These are phyloP conservation scores for Tetraselmis striata DNA, from an alignment of 139 green algal species.

Conservation along the genomic window DNA sequence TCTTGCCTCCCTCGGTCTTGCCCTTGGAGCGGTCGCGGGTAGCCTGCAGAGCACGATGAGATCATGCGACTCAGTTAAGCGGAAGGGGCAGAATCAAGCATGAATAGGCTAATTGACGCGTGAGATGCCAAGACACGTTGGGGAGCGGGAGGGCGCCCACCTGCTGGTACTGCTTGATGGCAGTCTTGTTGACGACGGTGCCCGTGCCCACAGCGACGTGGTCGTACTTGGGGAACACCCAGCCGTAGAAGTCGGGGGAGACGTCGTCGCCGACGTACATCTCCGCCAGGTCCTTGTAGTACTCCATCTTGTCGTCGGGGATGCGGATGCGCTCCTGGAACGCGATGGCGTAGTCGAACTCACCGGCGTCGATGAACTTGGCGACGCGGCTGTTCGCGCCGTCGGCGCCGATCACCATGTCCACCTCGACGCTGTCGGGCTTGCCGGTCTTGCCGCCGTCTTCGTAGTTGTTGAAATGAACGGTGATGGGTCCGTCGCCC, in stretches of 20 bases:
- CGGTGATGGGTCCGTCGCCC: constrained; percentile 70
- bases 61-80: no score
- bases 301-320: constrained; percentile 98
- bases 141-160: constrained; percentile 17
- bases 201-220: constrained; percentile 98
- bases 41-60: constrained; percentile 8
- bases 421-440: constrained; percentile 75
- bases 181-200: constrained; percentile 99
- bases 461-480: constrained; percentile 92
- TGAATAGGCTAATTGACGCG: no score
- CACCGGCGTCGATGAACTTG: constrained; percentile 94
- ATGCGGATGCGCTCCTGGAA: constrained; percentile 69
- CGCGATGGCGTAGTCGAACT: constrained; percentile 99
- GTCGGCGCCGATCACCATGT: constrained; percentile 94
- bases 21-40: constrained; percentile 57
- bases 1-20: constrained; percentile 95
- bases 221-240: constrained; percentile 99
- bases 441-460: constrained; percentile 66
- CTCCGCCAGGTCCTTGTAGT: constrained; percentile 99
- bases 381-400: constrained; percentile 97
- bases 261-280: constrained; percentile 99
- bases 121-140: no score
- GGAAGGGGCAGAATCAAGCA: no score
- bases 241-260: constrained; percentile 99
- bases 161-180: constrained; percentile 99